A percentile compares a stretch with the other conserved stretches of the same genome.
Conservation (phyloP, 352 stramenopile genomes). For the Phytophthora ohioensis region DNA sequence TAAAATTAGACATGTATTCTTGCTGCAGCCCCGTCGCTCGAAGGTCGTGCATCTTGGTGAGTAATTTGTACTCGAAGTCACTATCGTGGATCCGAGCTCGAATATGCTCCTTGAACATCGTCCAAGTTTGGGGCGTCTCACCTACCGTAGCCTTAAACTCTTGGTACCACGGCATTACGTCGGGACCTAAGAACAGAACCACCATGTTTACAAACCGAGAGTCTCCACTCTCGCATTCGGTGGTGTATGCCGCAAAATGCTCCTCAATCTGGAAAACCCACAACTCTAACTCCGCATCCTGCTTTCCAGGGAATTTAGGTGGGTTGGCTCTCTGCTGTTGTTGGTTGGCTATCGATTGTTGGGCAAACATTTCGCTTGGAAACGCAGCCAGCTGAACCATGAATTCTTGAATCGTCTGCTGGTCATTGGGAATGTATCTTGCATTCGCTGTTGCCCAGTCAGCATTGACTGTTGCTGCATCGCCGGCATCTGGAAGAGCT, state of each 20-base stretch:
- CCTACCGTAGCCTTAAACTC: conserved; percentile 18
- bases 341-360: conserved; percentile 17
- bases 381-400: conserved; percentile 22
- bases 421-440: neutral
- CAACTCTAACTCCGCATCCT: conserved; percentile 22
- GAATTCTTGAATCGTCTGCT: conserved; percentile 11
- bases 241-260: conserved; percentile 8
- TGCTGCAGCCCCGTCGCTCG: neutral
- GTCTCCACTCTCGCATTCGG: neutral
- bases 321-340: conserved; percentile 22
- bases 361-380: conserved; percentile 10
- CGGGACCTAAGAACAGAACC: conserved; percentile 12
- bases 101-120: conserved; percentile 23
- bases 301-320: conserved; percentile 13
- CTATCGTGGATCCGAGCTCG: conserved; percentile 17
- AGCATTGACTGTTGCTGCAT: no score
- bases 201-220: conserved; percentile 20
- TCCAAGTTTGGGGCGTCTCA: neutral
- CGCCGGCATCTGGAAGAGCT: no score
- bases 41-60: conserved; percentile 8
- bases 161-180: conserved; percentile 27
- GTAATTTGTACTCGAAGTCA: conserved; percentile 15
- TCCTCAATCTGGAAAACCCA: conserved; percentile 24
- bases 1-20: conserved; percentile 21
- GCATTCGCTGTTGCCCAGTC: no score